Percentiles rank a stretch among this genome's conserved stretches.
phyloP scores from a whole-genome alignment of 306 rosid genomes.

The Senna tora region DNA sequence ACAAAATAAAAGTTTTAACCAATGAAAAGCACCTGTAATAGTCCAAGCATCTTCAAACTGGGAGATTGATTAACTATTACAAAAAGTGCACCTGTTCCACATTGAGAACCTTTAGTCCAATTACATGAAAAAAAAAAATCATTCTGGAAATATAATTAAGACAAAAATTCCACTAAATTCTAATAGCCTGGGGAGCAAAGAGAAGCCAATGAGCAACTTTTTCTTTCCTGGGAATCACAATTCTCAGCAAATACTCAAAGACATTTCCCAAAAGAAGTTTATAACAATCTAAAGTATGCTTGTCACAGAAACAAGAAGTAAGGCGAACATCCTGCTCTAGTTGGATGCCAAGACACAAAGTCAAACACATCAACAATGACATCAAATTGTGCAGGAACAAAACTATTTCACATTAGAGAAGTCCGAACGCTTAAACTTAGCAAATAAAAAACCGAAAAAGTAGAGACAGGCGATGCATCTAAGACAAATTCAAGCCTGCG shows the following conservation, averaged over 20 bases:
- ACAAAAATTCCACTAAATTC: too few species aligned
- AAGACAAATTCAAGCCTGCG: too few species aligned
- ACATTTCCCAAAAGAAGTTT: background rate
- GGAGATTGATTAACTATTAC: constrained; percentile 81
- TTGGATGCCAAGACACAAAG: background rate
- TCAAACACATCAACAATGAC: background rate
- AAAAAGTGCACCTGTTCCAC: constrained; percentile 79
- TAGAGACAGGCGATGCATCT: background rate
- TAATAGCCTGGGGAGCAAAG: constrained; percentile 13
- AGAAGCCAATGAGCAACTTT: background rate
- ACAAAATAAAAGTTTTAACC: background rate
- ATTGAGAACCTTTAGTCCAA: constrained; percentile 37
- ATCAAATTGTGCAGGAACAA: background rate
- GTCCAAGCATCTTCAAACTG: constrained; percentile 90
- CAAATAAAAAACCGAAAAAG: background rate
- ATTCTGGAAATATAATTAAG: constrained; percentile 2
- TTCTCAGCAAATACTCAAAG: background rate
- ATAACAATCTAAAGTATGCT: background rate
- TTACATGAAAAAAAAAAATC: constrained; percentile 19
- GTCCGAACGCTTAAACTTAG: background rate
- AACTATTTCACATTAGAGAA: background rate
- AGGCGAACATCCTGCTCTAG: constrained; percentile 9
- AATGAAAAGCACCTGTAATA: constrained; percentile 67
- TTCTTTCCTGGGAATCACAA: background rate
- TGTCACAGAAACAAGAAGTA: background rate